Percentiles rank a stretch among this genome's conserved stretches.
phyloP scores from a whole-genome alignment of 768 basidiomycete species.

The Tricholoma sp. region DNA sequence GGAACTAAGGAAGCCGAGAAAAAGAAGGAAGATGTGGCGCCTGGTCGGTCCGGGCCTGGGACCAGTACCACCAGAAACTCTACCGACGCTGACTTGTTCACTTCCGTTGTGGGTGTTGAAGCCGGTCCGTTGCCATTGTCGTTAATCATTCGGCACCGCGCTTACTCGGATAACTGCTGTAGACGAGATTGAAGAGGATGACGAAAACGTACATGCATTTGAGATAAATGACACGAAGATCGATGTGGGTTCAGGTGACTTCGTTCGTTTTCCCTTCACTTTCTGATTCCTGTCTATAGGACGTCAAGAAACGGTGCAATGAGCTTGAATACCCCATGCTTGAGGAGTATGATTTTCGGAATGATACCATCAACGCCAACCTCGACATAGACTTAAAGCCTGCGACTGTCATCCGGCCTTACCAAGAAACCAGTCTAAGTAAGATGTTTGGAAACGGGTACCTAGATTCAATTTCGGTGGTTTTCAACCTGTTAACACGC shows the following conservation, averaged over 20 bases:
- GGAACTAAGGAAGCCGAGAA: constrained; percentile 77
- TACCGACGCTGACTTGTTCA: constrained; percentile 78
- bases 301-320: constrained; percentile 94
- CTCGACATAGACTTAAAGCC: constrained; percentile 98
- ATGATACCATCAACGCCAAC: constrained; percentile 94
- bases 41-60: constrained; percentile 22
- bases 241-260: constrained; percentile 52
- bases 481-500: constrained; percentile 7
- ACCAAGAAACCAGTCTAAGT: constrained; percentile 96
- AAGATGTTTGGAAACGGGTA: constrained; percentile 99
- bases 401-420: constrained; percentile 93
- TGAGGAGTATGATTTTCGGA: constrained; percentile 98
- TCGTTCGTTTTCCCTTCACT: neutral
- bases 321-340: constrained; percentile 97
- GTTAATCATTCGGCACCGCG: neutral
- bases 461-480: constrained; percentile 14
- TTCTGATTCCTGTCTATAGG: constrained; percentile 38
- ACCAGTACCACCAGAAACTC: constrained; percentile 17
- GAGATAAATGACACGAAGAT: constrained; percentile 93
- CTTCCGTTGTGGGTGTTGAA: constrained; percentile 94
- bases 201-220: constrained; percentile 95
- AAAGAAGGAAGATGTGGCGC: constrained; percentile 46
- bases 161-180: constrained; percentile 1
- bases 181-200: constrained; percentile 98
- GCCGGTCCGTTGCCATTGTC: constrained; percentile 46